These are phyloP conservation scores for Actinomortierella ambigua DNA, from an alignment of 371 early-diverging fungal species.

Conservation along the genomic window DNA sequence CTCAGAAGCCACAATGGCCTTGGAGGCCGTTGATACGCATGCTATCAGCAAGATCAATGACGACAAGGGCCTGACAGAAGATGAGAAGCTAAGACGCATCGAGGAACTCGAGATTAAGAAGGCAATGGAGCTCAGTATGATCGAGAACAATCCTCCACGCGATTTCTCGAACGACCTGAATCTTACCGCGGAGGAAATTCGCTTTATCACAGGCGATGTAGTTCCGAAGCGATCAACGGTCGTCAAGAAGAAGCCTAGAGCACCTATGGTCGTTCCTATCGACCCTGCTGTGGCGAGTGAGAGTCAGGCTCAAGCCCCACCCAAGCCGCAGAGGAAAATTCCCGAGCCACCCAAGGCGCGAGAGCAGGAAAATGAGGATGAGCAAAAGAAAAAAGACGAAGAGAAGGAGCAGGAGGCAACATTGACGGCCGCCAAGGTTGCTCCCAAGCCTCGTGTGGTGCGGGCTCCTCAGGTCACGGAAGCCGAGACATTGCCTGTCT, in stretches of 20 bases:
- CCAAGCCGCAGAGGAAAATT: constrained; percentile 7
- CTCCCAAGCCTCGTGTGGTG: constrained; percentile 16
- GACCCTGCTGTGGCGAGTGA: constrained; percentile 5
- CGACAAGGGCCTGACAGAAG: constrained; percentile 16
- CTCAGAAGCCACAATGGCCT: constrained; percentile 32
- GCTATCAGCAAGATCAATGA: constrained; percentile 25
- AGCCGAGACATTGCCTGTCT: constrained; percentile 20
- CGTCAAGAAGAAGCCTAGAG: constrained; percentile 29
- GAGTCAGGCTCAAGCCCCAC: constrained; percentile 9
- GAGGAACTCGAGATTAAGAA: constrained; percentile 37
- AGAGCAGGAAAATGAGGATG: constrained; percentile 26
- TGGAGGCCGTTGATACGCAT: constrained; percentile 21
- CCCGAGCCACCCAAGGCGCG: constrained; percentile 3
- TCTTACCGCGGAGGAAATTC: constrained; percentile 40
- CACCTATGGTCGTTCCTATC: constrained; percentile 14
- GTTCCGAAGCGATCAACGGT: constrained; percentile 38
- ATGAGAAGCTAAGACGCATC: constrained; percentile 23
- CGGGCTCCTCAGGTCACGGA: constrained; percentile 35
- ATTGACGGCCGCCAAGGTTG: constrained; percentile 18
- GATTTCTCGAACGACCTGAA: constrained; percentile 10
- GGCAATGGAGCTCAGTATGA: constrained; percentile 36
- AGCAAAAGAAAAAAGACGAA: constrained; percentile 3
- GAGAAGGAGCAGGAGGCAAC: constrained; percentile 9
- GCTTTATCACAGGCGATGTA: constrained; percentile 40
- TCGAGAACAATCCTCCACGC: constrained; percentile 7